Conservation (phyloP, 805 yeast species). For the Hemisphaericaspora nanyangensis region DNA sequence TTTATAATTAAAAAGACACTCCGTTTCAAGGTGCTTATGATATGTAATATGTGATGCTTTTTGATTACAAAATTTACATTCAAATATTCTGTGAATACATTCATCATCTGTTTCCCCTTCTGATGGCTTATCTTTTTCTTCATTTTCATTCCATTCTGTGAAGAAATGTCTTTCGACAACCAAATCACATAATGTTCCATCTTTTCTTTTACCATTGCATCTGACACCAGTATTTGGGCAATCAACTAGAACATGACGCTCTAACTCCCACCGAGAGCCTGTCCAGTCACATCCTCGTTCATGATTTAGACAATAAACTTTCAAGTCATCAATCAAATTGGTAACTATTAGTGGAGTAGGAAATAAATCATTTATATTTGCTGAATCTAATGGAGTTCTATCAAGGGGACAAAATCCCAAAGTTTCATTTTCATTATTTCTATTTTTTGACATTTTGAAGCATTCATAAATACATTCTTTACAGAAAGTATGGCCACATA, state of each 20-base stretch:
- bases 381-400: slow-evolving; percentile 43
- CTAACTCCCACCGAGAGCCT: slow-evolving; percentile 58
- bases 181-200: slow-evolving; percentile 10
- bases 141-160: slow-evolving; percentile 6
- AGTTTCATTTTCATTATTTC: slow-evolving; percentile 5
- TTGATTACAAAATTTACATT: slow-evolving; percentile 35
- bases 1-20: slow-evolving; percentile 37
- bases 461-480: slow-evolving; percentile 48
- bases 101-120: slow-evolving; percentile 3
- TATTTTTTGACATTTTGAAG: slow-evolving; percentile 31
- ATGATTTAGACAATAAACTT: slow-evolving; percentile 51
- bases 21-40: slow-evolving; percentile 31
- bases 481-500: slow-evolving; percentile 70
- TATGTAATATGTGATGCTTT: slow-evolving; percentile 24
- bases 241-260: slow-evolving; percentile 40
- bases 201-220: slow-evolving; percentile 23
- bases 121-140: neutral
- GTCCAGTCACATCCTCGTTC: slow-evolving; percentile 54
- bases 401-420: slow-evolving; percentile 55
- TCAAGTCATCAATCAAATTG: slow-evolving; percentile 59
- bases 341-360: slow-evolving; percentile 54
- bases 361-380: slow-evolving; percentile 28
- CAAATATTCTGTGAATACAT: slow-evolving; percentile 38
- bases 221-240: slow-evolving; percentile 35
- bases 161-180: slow-evolving; percentile 7